Evolutionary conservation across 352 stramenopile genomes (phyloP).

Genomic region (Pythium chondricola): DNA sequence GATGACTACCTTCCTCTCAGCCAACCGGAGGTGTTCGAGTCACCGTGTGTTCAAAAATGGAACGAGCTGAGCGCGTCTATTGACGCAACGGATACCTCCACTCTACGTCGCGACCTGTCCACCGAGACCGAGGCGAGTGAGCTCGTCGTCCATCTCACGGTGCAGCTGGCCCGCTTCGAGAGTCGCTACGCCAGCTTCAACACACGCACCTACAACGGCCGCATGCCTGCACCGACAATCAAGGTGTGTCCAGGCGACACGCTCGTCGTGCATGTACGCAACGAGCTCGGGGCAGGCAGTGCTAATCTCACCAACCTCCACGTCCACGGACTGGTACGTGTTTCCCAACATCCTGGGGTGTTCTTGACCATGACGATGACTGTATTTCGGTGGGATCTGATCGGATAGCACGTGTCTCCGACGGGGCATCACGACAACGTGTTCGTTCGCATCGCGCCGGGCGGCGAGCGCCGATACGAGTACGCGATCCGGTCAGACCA

Average conservation of each 20-base stretch:
- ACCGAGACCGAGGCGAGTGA: constrained; percentile 38
- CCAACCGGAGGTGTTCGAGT: constrained; percentile 17
- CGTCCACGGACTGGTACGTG: constrained; percentile 47
- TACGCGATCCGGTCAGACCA: constrained; percentile 67
- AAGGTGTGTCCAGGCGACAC: constrained; percentile 64
- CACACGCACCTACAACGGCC: constrained; percentile 63
- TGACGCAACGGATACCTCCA: not conserved
- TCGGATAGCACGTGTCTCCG: constrained; percentile 40
- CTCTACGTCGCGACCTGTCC: constrained; percentile 19
- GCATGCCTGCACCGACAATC: constrained; percentile 58
- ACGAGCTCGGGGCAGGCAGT: constrained; percentile 34
- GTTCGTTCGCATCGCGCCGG: constrained; percentile 39
- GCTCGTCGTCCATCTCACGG: constrained; percentile 48
- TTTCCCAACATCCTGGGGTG: not conserved
- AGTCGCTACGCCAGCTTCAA: constrained; percentile 69
- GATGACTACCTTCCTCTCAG: constrained; percentile 16
- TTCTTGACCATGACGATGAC: not conserved
- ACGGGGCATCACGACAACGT: constrained; percentile 52
- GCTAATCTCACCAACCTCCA: constrained; percentile 68
- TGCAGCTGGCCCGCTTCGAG: constrained; percentile 50
- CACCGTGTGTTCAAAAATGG: constrained; percentile 16
- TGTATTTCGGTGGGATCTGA: not conserved
- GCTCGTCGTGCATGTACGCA: constrained; percentile 46
- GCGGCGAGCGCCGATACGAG: constrained; percentile 42
- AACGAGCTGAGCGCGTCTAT: constrained; percentile 12